A percentile compares a stretch with the other conserved stretches of the same genome.
Evolutionary conservation across 2,329 filamentous ascomycete genomes (phyloP).

Genomic region (Ophiostoma himal-ulmi): DNA sequence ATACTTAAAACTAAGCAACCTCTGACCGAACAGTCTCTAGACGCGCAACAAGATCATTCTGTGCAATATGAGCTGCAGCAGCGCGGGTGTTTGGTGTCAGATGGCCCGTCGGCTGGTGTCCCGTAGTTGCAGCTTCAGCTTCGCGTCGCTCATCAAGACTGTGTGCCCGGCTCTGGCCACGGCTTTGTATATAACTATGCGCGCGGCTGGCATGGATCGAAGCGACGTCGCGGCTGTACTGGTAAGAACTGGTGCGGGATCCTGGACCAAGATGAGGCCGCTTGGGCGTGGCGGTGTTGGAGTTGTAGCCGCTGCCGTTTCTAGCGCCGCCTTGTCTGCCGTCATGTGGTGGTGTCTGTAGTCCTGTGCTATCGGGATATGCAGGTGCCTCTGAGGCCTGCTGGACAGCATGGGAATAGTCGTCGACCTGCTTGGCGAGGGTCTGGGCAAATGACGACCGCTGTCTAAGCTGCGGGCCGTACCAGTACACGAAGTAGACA

Average conservation of each 20-base stretch:
- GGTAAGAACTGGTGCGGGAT: slow-evolving; percentile 18
- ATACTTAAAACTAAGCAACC: neutral
- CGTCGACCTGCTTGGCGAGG: slow-evolving; percentile 41
- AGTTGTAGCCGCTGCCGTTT: neutral
- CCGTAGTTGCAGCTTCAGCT: neutral
- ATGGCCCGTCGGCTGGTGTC: neutral
- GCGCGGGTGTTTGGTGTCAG: neutral
- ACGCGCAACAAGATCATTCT: neutral
- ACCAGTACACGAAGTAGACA: slow-evolving; percentile 62
- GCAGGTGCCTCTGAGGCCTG: neutral
- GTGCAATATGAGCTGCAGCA: neutral
- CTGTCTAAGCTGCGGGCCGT: slow-evolving; percentile 54
- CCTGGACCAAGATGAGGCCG: slow-evolving; percentile 13
- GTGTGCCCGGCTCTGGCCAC: slow-evolving; percentile 12
- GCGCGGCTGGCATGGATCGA: slow-evolving; percentile 17
- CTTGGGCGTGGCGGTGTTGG: neutral
- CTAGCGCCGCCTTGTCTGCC: no score
- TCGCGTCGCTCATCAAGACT: slow-evolving; percentile 15
- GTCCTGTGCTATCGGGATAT: neutral
- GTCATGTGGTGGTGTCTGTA: neutral
- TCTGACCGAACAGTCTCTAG: neutral
- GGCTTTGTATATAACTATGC: slow-evolving; percentile 7
- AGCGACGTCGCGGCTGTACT: slow-evolving; percentile 16
- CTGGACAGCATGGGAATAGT: neutral
- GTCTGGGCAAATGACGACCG: slow-evolving; percentile 60